Conservation (phyloP, 2,329 filamentous ascomycete species). For the Sporothrix dimorphospora region DNA sequence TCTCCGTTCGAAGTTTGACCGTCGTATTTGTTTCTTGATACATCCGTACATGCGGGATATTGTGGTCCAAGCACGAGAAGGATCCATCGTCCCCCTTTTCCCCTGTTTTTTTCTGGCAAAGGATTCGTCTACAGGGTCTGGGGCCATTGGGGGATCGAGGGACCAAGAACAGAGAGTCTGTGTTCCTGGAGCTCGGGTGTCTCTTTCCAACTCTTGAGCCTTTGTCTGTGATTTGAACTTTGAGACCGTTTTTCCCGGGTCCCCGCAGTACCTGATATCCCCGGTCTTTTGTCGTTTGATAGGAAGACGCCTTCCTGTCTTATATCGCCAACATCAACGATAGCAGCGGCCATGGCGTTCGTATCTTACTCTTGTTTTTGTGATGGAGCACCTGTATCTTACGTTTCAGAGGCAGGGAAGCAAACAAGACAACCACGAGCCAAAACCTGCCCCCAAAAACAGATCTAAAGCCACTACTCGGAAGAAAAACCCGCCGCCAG, state of each 20-base stretch:
- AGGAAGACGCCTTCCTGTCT: neutral
- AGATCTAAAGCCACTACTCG: too few species aligned
- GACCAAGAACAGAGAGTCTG: too few species aligned
- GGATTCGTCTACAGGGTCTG: neutral
- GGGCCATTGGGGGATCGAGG: neutral
- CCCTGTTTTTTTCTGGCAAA: slow-evolving; percentile 2
- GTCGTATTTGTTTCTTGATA: neutral
- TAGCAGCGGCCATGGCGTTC: neutral
- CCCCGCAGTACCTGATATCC: neutral
- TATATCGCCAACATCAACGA: neutral
- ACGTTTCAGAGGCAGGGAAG: too few species aligned
- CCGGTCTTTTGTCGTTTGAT: neutral
- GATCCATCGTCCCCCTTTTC: neutral
- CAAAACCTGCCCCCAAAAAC: too few species aligned
- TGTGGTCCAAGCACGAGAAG: neutral
- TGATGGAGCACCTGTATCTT: neutral
- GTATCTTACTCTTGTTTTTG: neutral
- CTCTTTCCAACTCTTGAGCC: neutral
- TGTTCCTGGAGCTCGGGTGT: neutral
- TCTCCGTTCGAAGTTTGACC: too few species aligned
- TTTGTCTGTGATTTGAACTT: neutral
- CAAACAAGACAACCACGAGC: neutral
- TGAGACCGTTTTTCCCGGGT: neutral
- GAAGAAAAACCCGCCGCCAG: neutral
- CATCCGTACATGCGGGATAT: neutral